These are phyloP conservation scores for Anthostomella pinea DNA, from an alignment of 2,329 filamentous ascomycete genomes.

Conservation along the genomic window DNA sequence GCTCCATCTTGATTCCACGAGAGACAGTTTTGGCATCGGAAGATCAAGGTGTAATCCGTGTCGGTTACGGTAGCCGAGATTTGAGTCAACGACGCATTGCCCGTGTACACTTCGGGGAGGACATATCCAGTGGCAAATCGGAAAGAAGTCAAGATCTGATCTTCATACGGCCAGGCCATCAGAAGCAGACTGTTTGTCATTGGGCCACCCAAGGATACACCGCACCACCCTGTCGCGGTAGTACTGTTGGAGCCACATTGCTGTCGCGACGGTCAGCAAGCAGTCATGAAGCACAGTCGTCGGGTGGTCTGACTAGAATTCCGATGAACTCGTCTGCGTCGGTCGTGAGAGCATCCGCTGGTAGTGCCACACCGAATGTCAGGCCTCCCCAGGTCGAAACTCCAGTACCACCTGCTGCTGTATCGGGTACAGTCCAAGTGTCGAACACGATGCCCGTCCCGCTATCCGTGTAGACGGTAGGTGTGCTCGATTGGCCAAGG, in stretches of 20 bases:
- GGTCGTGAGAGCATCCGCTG: conserved; percentile 43
- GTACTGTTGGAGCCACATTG: conserved; percentile 43
- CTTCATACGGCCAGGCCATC: conserved; percentile 54
- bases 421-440: conserved; percentile 42
- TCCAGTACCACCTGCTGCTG: conserved; percentile 21
- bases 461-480: conserved; percentile 41
- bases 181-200: conserved; percentile 60
- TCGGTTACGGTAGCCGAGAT: conserved; percentile 56
- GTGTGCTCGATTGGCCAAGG: conserved; percentile 20
- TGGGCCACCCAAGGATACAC: conserved; percentile 51
- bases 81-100: conserved; percentile 59
- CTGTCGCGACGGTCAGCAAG: conserved; percentile 28
- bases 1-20: conserved; percentile 50
- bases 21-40: conserved; percentile 59
- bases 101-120: conserved; percentile 56
- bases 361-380: conserved; percentile 54
- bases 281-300: neutral
- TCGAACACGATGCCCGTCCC: conserved; percentile 53
- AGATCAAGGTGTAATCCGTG: conserved; percentile 61
- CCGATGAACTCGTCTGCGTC: conserved; percentile 58
- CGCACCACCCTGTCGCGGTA: conserved; percentile 54
- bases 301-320: conserved; percentile 43
- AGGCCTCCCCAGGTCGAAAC: conserved; percentile 42
- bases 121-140: conserved; percentile 58
- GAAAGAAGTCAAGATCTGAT: conserved; percentile 55